Base-by-base conservation (phyloP, 2,329 filamentous ascomycete species). In the Cladosporium sp. region DNA sequence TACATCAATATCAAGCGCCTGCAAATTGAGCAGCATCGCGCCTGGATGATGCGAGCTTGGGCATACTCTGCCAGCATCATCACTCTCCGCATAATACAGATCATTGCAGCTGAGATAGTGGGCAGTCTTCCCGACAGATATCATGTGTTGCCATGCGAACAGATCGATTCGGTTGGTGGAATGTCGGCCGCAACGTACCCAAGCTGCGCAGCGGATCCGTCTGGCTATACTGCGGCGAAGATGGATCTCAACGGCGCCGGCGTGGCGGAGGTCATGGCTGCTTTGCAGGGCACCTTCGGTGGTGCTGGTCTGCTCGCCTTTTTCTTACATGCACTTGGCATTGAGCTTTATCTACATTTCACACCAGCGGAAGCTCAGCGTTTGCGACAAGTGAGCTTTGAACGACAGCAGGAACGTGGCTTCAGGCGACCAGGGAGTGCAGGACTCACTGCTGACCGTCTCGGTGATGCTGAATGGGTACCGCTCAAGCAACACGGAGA, bases 11-110 rank as follows among this genome's bases (percentile, higher is more conserved):
- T 89, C 73, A 87, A 85, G 73, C 77, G 79, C 3, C 74, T 88
- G 4, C 86, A 88, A 71, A 85, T 90, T 55, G 85, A 88, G 36
- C 82, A 88, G 71, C 86, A 88, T 67, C 80, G 86, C 1, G 84
- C 84, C 4, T 88, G 86, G 86, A 89, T 88, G 86, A 70, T 88
- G 49, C 74, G 86, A 32, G 79, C 67, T 15, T 67, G 61, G 69
- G 38, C 32, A 12, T 64, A 58, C 21, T 80, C 79, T n/a, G 79
- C 80, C 1, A 75, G 77, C 3, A 84, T 87, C 66, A 79, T 87
- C 67, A 85, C 85, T 0, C 75, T 78, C 59, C 81, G 85, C 11
- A 66, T 85, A 30, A 79, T 86, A 34, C 74, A 84, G 36, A 74
- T 81, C 59, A 73, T 83, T 44, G 70, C 78, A 0, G 78, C 80